Evolutionary conservation across 257 asterid species (phyloP).

Genomic region (Mitragyna speciosa): DNA sequence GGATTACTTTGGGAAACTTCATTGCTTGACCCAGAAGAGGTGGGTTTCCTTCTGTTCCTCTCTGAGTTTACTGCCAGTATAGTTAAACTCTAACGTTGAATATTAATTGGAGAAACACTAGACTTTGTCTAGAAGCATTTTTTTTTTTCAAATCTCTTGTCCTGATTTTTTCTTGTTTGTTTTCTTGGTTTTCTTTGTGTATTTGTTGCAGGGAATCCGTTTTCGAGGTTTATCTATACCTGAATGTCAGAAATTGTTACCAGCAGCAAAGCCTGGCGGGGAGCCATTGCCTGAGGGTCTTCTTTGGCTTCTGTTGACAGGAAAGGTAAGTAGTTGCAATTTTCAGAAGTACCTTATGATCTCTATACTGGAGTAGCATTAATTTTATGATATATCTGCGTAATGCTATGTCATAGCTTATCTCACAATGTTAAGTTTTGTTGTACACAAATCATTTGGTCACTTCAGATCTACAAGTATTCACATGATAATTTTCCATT

Average conservation of each 20-base stretch:
- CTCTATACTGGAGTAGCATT: constrained; percentile 8
- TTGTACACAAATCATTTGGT: background rate
- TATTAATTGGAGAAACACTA: background rate
- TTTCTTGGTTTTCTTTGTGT: constrained; percentile 18
- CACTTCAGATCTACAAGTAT: background rate
- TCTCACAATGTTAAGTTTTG: background rate
- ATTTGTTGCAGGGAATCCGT: constrained; percentile 79
- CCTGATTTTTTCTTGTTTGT: background rate
- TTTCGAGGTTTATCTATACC: constrained; percentile 95
- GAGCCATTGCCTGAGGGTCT: constrained; percentile 99
- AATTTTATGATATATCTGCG: background rate
- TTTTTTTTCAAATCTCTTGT: too few relatives aligned
- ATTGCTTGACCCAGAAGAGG: constrained; percentile 98
- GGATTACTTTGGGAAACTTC: constrained; percentile 99
- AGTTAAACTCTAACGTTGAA: constrained; percentile 16
- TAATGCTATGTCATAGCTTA: background rate
- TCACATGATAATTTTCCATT: background rate
- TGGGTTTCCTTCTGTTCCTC: constrained; percentile 19
- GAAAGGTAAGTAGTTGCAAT: constrained; percentile 59
- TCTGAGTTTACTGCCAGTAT: constrained; percentile 3
- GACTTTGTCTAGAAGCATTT: background rate
- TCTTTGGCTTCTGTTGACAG: constrained; percentile 96
- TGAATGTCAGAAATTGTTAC: constrained; percentile 91
- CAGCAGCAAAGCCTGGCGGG: constrained; percentile 87
- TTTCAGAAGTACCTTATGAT: constrained; percentile 2